Conservation (phyloP, 2,329 filamentous ascomycete genomes). For the Nigrograna mackinnonii region DNA sequence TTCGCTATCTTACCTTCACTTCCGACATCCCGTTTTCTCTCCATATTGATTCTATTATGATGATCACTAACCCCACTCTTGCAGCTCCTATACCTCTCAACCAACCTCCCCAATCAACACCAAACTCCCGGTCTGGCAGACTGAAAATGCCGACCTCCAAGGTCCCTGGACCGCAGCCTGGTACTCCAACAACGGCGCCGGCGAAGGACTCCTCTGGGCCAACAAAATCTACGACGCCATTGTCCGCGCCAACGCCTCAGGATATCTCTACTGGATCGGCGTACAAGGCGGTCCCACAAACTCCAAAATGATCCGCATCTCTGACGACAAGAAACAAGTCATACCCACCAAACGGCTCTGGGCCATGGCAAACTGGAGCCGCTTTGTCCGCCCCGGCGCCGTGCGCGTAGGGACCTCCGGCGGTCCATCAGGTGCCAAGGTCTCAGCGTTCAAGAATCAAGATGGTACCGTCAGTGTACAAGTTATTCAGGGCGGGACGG, state of each 20-base stretch:
- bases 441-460: conserved; percentile 36
- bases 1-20: neutral
- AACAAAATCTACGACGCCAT: conserved; percentile 57
- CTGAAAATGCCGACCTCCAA: conserved; percentile 55
- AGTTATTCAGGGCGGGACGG: conserved; percentile 37
- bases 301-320: conserved; percentile 38
- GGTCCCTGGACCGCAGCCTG: conserved; percentile 44
- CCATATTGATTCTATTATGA: too few species aligned
- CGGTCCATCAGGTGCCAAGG: conserved; percentile 27
- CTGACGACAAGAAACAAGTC: conserved; percentile 35
- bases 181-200: conserved; percentile 50
- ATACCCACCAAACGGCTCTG: conserved; percentile 42
- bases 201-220: conserved; percentile 61
- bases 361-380: conserved; percentile 46
- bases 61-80: conserved; percentile 1
- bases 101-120: conserved; percentile 33
- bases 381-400: conserved; percentile 44
- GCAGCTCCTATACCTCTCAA: conserved; percentile 18
- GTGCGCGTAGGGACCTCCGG: conserved; percentile 39
- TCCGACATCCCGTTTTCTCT: neutral
- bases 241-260: conserved; percentile 51
- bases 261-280: conserved; percentile 61
- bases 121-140: conserved; percentile 54
- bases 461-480: conserved; percentile 40
- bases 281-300: conserved; percentile 43